Base-by-base conservation (phyloP, 2,329 filamentous ascomycete genomes). In the Dryadomyces sulphureus region DNA sequence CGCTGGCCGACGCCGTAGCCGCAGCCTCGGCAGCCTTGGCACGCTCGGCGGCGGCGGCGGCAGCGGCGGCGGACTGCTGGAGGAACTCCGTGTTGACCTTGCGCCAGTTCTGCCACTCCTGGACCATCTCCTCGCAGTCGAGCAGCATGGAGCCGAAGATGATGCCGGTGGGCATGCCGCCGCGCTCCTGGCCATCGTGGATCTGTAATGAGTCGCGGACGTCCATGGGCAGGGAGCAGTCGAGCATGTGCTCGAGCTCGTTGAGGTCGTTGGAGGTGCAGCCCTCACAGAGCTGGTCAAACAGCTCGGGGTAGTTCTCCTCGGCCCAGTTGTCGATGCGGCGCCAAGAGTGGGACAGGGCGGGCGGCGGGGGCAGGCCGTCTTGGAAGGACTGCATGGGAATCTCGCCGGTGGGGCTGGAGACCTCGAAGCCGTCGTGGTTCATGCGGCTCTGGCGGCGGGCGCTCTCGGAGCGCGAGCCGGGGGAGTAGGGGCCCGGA, bases 31-130 rank as follows among this genome's bases (percentile, higher is more conserved):
- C 34, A 5, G 9, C 21, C 20, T 25, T 24, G 21, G 38, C 90
- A 44, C 79, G 71, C 3, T 84, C 80, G 19, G 75, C 68, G 16
- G 80, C 69, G 5, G 83, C 78, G 47, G 65, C 79, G 59, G 61
- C 68, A 53, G 67, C 71, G 56, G 63, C 66, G 42, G 54, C 77
- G 60, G 77, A 71, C 38, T 76, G 71, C 49, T 76, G 71, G 49
- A 96, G 72, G 61, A 84, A 94, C 59, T 95, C 86, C 48, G 90
- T 79, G 59, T 94, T 94, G 51, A 98, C 92, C 52, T 77, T 80
- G 56, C 87, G 81, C 92, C 92, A 98, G 59, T 94, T 93, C 56
- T 85, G 83, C 86, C 90, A 96, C 61, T 98, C 92, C 62, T 95
- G 88, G 20, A 94, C 82, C 55, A 98, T 94, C 60, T 98, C 92